These are phyloP conservation scores for Blastobotrys capitulatus DNA, from an alignment of 1,139 yeast species.

Conservation along the genomic window DNA sequence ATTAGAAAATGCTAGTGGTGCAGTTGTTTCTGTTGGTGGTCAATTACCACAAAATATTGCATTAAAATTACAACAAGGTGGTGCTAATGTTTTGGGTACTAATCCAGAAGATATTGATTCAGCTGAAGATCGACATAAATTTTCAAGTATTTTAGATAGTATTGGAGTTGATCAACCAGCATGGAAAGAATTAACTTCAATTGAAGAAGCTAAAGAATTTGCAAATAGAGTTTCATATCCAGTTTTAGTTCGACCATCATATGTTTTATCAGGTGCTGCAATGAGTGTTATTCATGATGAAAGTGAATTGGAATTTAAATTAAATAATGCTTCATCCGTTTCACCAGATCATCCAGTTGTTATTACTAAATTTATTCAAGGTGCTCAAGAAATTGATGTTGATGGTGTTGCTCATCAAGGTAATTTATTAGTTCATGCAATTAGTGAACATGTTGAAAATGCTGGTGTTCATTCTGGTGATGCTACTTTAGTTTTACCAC, in stretches of 20 bases:
- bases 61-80: slow-evolving; percentile 60
- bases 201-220: slow-evolving; percentile 78
- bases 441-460: slow-evolving; percentile 96
- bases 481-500: slow-evolving; percentile 92
- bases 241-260: slow-evolving; percentile 95
- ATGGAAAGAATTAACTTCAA: slow-evolving; percentile 91
- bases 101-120: slow-evolving; percentile 91
- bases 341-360: slow-evolving; percentile 97
- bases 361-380: slow-evolving; percentile 89
- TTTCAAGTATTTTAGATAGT: slow-evolving; percentile 87
- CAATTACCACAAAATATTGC: slow-evolving; percentile 98
- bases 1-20: slow-evolving; percentile 82
- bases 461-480: slow-evolving; percentile 99
- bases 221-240: slow-evolving; percentile 90
- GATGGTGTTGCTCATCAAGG: slow-evolving; percentile 95
- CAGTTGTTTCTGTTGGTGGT: slow-evolving; percentile 95
- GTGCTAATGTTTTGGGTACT: slow-evolving; percentile 88
- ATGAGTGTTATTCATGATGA: slow-evolving; percentile 86
- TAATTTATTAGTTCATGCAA: slow-evolving; percentile 84
- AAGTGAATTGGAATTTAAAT: slow-evolving; percentile 71
- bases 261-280: slow-evolving; percentile 97
- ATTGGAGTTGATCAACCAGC: slow-evolving; percentile 94
- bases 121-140: slow-evolving; percentile 98
- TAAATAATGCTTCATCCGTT: slow-evolving; percentile 84
- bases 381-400: slow-evolving; percentile 94